phyloP scores from a whole-genome alignment of 1,284 basidiomycete species.

The Neotropicomus parvogracilis region DNA sequence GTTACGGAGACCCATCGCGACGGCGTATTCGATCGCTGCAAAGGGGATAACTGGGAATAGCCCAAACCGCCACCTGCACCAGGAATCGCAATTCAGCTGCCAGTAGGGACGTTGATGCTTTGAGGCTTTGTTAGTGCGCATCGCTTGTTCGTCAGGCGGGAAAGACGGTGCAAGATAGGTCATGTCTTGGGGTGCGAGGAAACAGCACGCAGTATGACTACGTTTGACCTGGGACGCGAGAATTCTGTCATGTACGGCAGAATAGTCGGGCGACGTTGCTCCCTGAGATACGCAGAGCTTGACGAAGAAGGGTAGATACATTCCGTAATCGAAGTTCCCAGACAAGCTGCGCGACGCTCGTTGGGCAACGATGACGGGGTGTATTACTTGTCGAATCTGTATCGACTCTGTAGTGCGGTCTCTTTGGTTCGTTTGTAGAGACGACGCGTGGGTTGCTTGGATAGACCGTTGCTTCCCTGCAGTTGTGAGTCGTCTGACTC shows the following conservation, averaged over 20 bases:
- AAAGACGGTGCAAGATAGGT: background rate
- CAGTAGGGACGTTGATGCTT: slow-evolving; percentile 49
- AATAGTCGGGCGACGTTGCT: slow-evolving; percentile 27
- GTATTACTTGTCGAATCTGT: slow-evolving; percentile 1
- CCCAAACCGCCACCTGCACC: slow-evolving; percentile 65
- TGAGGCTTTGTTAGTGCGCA: slow-evolving; percentile 58
- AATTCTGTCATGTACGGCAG: slow-evolving; percentile 36
- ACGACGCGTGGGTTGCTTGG: slow-evolving; percentile 17
- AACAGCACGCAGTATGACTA: slow-evolving; percentile 35
- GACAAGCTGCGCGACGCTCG: slow-evolving; percentile 8
- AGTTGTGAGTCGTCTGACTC: background rate
- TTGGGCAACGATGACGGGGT: slow-evolving; percentile 10
- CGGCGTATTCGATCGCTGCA: slow-evolving; percentile 63
- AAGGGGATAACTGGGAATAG: slow-evolving; percentile 36
- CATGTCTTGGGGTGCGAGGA: slow-evolving; percentile 21
- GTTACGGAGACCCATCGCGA: slow-evolving; percentile 57
- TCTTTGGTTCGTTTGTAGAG: slow-evolving; percentile 18
- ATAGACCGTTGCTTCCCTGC: background rate
- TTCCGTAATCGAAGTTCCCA: slow-evolving; percentile 42
- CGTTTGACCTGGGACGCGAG: slow-evolving; percentile 38
- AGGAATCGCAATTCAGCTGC: slow-evolving; percentile 67
- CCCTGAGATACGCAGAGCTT: slow-evolving; percentile 32
- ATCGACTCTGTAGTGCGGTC: background rate
- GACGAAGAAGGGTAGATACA: slow-evolving; percentile 35
- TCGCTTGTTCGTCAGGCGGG: background rate